Evolutionary conservation across 1,284 basidiomycete genomes (phyloP), one percentile per base, ranked within the genome.

Genomic region (Leccinum pachyderme): DNA sequence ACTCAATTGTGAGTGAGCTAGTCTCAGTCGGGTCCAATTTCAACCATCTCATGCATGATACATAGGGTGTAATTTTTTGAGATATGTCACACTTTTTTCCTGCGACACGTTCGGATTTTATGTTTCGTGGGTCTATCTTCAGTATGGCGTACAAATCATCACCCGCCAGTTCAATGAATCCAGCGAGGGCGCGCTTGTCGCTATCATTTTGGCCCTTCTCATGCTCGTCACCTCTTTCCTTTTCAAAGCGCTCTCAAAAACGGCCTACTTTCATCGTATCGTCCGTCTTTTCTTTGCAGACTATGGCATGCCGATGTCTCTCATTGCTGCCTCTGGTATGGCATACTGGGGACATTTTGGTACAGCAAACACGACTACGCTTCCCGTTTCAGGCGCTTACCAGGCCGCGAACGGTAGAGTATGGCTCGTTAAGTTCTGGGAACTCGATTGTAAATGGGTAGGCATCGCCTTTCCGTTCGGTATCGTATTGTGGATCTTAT

Each of bases 91-190:
- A 0, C 79, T 93, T 12, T 91, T 98, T 76, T 91, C 93, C 2
- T 95, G 92, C 66, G 92, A 97, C 62, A 97, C 94, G 0, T 96
- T 96, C 66, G 93, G 95, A 3, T 94, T 95, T 71, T 94, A 94
- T 68, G 91, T 95, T 5, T 85, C 85, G 13, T 88, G 84, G 83
- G 86, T 94, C 1, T 95, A 95, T 65, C 81, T 94, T n/a, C 89
- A 94, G 72, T 93, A 93, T 59, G 91, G 92, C 18, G 83, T 93
- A 9, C 91, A 94, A 73, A 84, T 93, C 25, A 74, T 91, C 57
- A 90, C 87, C 0, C 81, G 90, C 43, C 88, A 93, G 65, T 84
- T 93, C 32, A 32, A 7, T 3, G 39, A 64, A 61, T 50, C 66
- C 69, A 63, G 71, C 2, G 75, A 85, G 6, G 83, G 85, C 18